These are phyloP conservation scores for Pythium grandisporangium DNA, from an alignment of 352 stramenopile genomes.

Conservation along the genomic window DNA sequence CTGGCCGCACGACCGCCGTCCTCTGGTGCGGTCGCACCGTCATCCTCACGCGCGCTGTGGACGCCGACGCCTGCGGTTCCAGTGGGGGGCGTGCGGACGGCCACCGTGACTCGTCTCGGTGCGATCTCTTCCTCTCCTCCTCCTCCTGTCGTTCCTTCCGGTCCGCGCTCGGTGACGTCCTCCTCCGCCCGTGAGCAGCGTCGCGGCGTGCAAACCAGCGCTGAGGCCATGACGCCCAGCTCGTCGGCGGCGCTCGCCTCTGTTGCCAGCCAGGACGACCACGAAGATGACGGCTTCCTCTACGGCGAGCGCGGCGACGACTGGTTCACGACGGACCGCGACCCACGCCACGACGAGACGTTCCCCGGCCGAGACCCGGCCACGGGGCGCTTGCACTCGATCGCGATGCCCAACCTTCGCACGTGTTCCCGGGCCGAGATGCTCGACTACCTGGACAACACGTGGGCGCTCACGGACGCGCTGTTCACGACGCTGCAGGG, in stretches of 20 bases:
- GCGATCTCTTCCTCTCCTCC: constrained; percentile 5
- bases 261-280: constrained; percentile 16
- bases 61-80: not conserved
- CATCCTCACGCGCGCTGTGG: not conserved
- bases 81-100: constrained; percentile 1
- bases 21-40: constrained; percentile 1
- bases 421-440: constrained; percentile 78
- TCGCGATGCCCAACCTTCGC: constrained; percentile 80
- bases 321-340: constrained; percentile 66
- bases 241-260: constrained; percentile 1
- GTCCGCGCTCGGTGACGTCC: constrained; percentile 8
- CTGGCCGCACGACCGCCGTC: constrained; percentile 2
- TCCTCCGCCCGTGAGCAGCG: no score
- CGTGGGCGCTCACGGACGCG: constrained; percentile 91
- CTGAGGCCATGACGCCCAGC: not conserved
- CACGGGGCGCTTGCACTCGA: constrained; percentile 34
- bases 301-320: constrained; percentile 47
- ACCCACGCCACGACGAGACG: constrained; percentile 35
- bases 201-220: constrained; percentile 9
- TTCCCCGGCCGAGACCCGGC: constrained; percentile 44
- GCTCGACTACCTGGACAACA: constrained; percentile 94
- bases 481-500: constrained; percentile 90
- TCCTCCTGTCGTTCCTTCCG: constrained; percentile 3
- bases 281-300: constrained; percentile 44
- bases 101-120: constrained; percentile 17